Base-by-base conservation (phyloP, 2,329 filamentous ascomycete species). In the Ceratocystis cacaofunesta region DNA sequence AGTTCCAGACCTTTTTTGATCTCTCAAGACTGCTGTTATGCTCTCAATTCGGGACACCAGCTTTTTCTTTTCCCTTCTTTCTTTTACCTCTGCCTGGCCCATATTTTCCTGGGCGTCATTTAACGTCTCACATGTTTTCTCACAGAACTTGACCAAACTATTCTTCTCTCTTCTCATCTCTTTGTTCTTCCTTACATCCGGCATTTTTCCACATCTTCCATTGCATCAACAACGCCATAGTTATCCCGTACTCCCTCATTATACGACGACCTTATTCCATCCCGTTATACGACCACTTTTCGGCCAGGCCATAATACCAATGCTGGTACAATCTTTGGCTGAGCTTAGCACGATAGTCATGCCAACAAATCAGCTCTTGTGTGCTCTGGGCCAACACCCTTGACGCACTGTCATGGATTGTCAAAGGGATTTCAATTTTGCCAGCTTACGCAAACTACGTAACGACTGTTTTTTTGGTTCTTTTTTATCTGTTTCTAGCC, bases 61-160 rank as follows among this genome's bases (percentile, higher is more conserved):
- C 72, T 72, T 75, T 75, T 70, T 70, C 48, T 63, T 61, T 41
- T 46, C 62, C 50, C 63, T 65, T 66, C 8, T 68, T 66, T 72
- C 68, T 68, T 68, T 48, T 60, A n/a, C 50, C 48, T 63, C 30
- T 60, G 25, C 36, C 52, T 36, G 17, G 25, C 17, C 41, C 62
- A 44, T 64, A 28, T 58, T 65, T 62, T 62, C n/a, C 44, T 65
- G 36, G 58, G 48, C 44, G n/a, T 28, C 61, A 19, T 62, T 28
- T 62, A 52, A 25, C 48, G 8, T 52, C 48, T 52, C 48, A 22
- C 25, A 48, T 62, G 19, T 62, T 61, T 41, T 22, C 41, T 30
- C n/a, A 15, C 43, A n/a, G 43, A 48, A n/a, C 8, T 32, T 25
- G 55, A 50, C 5, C 36, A 41, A 41, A 41, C 58, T 46, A 22